phyloP scores from a whole-genome alignment of 306 rosid genomes.

The Ziziphus jujuba region DNA sequence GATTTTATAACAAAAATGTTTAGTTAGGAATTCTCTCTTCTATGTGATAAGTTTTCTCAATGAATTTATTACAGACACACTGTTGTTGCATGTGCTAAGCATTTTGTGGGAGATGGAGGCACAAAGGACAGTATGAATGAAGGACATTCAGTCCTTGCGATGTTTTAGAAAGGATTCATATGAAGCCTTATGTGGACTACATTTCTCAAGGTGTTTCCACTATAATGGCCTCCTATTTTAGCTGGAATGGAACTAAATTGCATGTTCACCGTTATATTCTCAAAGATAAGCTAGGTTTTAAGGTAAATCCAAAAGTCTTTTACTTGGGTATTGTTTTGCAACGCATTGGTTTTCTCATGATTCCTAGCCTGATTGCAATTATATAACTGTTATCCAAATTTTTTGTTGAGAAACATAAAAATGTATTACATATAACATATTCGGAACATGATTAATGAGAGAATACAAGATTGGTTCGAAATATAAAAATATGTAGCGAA shows the following conservation, averaged over 20 bases:
- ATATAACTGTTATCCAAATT: too few species aligned
- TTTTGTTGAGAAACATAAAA: too few species aligned
- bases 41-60: too few species aligned
- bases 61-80: conserved; percentile 45
- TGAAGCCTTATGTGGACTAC: conserved; percentile 81
- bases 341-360: too few species aligned
- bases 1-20: not conserved
- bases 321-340: too few species aligned
- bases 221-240: conserved; percentile 74
- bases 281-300: conserved; percentile 66
- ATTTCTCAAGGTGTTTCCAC: conserved; percentile 73
- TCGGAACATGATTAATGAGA: too few species aligned
- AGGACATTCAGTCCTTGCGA: conserved; percentile 59
- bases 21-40: not conserved
- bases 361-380: too few species aligned
- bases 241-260: conserved; percentile 68
- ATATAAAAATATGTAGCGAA: too few species aligned
- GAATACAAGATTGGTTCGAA: too few species aligned
- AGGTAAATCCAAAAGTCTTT: conserved; percentile 25
- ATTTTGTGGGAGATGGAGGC: conserved; percentile 87
- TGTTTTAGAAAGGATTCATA: conserved; percentile 67
- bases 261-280: conserved; percentile 60
- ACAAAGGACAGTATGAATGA: conserved; percentile 61
- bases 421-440: too few species aligned
- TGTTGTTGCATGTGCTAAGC: conserved; percentile 75